These are phyloP conservation scores for Thraustotheca clavata DNA, from an alignment of 352 stramenopile species.

Conservation along the genomic window DNA sequence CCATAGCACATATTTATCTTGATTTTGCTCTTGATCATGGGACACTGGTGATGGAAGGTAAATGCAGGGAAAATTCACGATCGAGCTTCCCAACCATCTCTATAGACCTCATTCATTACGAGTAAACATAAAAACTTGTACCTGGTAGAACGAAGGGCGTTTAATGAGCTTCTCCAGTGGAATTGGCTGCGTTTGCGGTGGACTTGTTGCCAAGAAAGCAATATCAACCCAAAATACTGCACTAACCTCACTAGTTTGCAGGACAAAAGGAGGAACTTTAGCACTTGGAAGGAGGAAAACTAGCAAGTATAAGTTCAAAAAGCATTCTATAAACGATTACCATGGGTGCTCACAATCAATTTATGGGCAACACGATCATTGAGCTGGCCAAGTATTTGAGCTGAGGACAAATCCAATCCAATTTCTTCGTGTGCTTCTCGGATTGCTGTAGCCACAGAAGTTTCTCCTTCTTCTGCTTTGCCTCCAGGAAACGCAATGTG, in stretches of 20 bases:
- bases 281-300: not conserved
- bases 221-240: conserved; percentile 5
- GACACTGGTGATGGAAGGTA: conserved; percentile 1
- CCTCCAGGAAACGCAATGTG: conserved; percentile 80
- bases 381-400: not conserved
- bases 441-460: conserved; percentile 55
- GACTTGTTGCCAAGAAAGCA: not conserved
- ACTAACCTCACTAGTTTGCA: conserved; percentile 10
- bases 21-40: not conserved
- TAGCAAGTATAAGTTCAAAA: not conserved
- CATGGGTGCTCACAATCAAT: conserved; percentile 3
- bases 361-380: not conserved
- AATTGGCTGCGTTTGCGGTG: not conserved
- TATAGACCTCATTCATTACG: too few species aligned
- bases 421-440: conserved; percentile 79
- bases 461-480: conserved; percentile 64
- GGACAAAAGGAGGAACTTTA: not conserved
- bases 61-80: not conserved
- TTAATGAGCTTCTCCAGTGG: not conserved
- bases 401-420: conserved; percentile 44
- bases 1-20: conserved; percentile 10
- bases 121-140: not conserved
- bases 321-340: not conserved
- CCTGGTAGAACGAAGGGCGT: not conserved
- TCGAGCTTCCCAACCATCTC: not conserved